Evolutionary conservation across 1,139 yeast species (phyloP).

Genomic region (Magnusiomyces fungicola): DNA sequence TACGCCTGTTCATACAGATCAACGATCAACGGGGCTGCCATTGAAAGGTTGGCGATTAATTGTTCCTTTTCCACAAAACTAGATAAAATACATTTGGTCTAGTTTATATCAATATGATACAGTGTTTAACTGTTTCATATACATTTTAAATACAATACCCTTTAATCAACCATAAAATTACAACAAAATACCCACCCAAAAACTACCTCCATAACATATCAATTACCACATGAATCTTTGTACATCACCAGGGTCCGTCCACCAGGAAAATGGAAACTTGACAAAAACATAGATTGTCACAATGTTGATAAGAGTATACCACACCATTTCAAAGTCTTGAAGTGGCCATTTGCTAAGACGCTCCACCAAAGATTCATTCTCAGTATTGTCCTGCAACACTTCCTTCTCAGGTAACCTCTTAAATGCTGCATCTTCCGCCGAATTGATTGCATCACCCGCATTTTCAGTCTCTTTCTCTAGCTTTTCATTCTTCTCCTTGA

Average conservation of each 20-base stretch:
- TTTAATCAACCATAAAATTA: too few species aligned
- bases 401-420: constrained; percentile 30
- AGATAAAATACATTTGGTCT: too few species aligned
- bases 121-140: too few species aligned
- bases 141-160: too few species aligned
- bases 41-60: too few species aligned
- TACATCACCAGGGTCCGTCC: constrained; percentile 43
- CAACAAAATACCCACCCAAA: background rate
- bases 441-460: background rate
- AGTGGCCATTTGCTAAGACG: background rate
- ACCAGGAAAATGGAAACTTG: constrained; percentile 61
- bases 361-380: background rate
- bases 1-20: too few species aligned
- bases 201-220: background rate
- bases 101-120: too few species aligned
- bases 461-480: background rate
- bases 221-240: constrained; percentile 85
- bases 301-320: constrained; percentile 52
- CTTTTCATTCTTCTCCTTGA: background rate
- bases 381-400: background rate
- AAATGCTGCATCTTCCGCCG: background rate
- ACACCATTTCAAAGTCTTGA: constrained; percentile 45
- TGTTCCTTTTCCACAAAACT: too few species aligned
- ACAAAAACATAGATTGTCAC: constrained; percentile 51
- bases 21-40: too few species aligned